Evolutionary conservation across 1,284 basidiomycete genomes (phyloP).

Genomic region (Ustilago xerochloae): DNA sequence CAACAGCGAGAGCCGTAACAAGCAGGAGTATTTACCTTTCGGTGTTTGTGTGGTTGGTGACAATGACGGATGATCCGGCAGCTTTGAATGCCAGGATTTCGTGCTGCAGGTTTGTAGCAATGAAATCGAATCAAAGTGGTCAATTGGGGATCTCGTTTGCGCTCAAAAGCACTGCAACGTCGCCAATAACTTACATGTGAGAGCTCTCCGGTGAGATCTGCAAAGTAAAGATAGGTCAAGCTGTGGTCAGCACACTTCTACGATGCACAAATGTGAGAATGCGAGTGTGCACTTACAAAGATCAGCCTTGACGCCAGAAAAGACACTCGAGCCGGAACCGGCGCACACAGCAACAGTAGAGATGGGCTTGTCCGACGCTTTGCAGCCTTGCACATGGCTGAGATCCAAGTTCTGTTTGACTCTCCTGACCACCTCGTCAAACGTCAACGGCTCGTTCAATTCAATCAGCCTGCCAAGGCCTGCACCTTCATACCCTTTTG

Average conservation of each 20-base stretch:
- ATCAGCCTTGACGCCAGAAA: slow-evolving; percentile 52
- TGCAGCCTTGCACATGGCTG: slow-evolving; percentile 35
- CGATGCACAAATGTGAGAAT: not conserved
- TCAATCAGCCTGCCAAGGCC: slow-evolving; percentile 47
- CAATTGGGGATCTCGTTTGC: too few relatives aligned
- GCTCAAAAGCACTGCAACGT: too few relatives aligned
- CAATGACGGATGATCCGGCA: slow-evolving; percentile 59
- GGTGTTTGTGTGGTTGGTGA: slow-evolving; percentile 64
- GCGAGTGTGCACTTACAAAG: slow-evolving; percentile 44
- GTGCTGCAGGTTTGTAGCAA: slow-evolving; percentile 57
- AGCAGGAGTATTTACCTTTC: slow-evolving; percentile 56
- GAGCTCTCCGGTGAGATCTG: slow-evolving; percentile 64
- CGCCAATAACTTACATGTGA: slow-evolving; percentile 56
- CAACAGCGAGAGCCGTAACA: not conserved
- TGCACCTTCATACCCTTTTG: slow-evolving; percentile 30
- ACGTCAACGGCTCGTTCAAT: slow-evolving; percentile 17
- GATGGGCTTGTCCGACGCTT: slow-evolving; percentile 39
- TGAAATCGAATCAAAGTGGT: not conserved
- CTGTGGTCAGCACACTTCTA: not conserved
- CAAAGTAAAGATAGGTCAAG: not conserved
- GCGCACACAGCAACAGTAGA: slow-evolving; percentile 60
- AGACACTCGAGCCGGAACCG: slow-evolving; percentile 60
- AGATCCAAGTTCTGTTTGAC: slow-evolving; percentile 49
- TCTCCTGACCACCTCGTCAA: slow-evolving; percentile 37
- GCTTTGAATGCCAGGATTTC: slow-evolving; percentile 63